phyloP scores from a whole-genome alignment of 2,329 filamentous ascomycete genomes.

The Phialophora macrospora region DNA sequence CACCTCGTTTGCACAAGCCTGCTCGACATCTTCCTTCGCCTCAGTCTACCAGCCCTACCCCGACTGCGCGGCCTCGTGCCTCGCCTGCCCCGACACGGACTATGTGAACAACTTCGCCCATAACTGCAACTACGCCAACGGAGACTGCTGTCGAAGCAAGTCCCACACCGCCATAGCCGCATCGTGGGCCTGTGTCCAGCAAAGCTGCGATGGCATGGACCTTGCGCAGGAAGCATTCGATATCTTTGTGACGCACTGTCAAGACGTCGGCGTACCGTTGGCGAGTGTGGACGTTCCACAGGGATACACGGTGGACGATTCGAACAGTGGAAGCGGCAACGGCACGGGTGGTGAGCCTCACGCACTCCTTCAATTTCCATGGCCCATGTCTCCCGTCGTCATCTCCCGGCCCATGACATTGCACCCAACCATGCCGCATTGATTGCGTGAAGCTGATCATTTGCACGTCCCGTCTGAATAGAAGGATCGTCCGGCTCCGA shows the following conservation, averaged over 20 bases:
- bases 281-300: neutral
- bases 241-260: neutral
- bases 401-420: neutral
- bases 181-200: neutral
- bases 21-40: constrained; percentile 1
- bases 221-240: constrained; percentile 7
- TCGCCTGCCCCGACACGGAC: constrained; percentile 12
- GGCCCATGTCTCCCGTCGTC: neutral
- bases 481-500: neutral
- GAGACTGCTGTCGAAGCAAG: constrained; percentile 8
- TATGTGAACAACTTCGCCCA: constrained; percentile 9
- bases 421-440: neutral
- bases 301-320: neutral
- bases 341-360: neutral
- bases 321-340: neutral
- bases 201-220: neutral
- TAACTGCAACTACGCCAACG: constrained; percentile 9
- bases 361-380: neutral
- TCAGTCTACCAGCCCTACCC: constrained; percentile 6
- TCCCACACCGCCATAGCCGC: constrained; percentile 5
- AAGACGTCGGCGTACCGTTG: neutral
- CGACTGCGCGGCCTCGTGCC: constrained; percentile 8
- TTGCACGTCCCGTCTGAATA: neutral
- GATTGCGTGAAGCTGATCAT: neutral
- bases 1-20: neutral